Evolutionary conservation across 2,329 filamentous ascomycete species (phyloP).

Genomic region (Magnaporthiopsis incrustans): DNA sequence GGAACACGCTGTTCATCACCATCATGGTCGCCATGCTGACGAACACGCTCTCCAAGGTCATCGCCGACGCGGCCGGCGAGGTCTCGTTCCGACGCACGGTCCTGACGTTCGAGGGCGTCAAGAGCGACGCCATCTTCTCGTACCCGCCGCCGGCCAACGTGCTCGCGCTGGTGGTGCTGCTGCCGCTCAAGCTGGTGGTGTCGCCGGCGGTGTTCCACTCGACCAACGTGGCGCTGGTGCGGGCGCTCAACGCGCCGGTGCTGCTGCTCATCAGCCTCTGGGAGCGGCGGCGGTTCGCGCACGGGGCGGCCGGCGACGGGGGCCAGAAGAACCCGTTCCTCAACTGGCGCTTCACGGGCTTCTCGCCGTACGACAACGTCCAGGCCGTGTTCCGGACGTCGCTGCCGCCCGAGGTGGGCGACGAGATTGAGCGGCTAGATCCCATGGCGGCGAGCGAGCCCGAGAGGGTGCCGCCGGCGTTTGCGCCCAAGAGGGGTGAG

Average conservation of each 20-base stretch:
- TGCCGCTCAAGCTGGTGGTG: constrained; percentile 57
- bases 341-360: constrained; percentile 17
- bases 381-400: constrained; percentile 4
- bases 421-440: constrained; percentile 4
- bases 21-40: constrained; percentile 67
- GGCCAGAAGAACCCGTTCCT: constrained; percentile 6
- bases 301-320: constrained; percentile 9
- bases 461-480: background rate
- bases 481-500: background rate
- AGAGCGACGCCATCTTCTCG: constrained; percentile 61
- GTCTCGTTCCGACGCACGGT: constrained; percentile 66
- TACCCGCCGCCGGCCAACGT: constrained; percentile 67
- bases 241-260: constrained; percentile 54
- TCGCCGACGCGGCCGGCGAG: constrained; percentile 60
- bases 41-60: constrained; percentile 64
- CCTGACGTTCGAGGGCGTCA: constrained; percentile 66
- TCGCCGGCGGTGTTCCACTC: constrained; percentile 61
- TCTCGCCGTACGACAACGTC: constrained; percentile 14
- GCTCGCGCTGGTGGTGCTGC: constrained; percentile 51
- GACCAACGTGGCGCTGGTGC: constrained; percentile 59
- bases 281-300: constrained; percentile 53
- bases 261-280: constrained; percentile 53
- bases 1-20: constrained; percentile 67
- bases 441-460: background rate
- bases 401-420: constrained; percentile 3